Evolutionary conservation across 1,139 yeast genomes (phyloP).

Genomic region (Saccharomyces hybrid): DNA sequence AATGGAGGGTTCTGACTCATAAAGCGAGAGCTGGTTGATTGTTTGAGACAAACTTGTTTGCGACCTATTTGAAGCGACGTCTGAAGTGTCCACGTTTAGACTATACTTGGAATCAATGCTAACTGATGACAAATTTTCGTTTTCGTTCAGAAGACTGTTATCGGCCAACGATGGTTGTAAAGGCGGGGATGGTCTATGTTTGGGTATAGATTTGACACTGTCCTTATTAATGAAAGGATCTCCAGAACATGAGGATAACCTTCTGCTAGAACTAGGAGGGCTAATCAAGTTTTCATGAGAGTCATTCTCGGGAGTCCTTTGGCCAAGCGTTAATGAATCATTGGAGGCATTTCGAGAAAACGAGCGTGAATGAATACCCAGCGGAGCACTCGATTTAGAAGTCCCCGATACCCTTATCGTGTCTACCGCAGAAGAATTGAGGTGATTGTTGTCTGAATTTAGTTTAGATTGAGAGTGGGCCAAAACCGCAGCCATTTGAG

Average conservation of each 20-base stretch:
- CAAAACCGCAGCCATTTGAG: slow-evolving; percentile 1
- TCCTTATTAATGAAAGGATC: neutral
- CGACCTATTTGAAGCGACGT: neutral
- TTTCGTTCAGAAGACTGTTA: neutral
- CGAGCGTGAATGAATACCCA: neutral
- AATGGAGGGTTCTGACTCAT: neutral
- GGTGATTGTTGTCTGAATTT: neutral
- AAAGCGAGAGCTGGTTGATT: neutral
- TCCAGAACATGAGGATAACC: neutral
- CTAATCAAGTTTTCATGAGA: neutral
- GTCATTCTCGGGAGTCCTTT: neutral
- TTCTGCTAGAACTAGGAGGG: neutral
- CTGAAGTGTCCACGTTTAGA: neutral
- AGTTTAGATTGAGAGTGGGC: neutral
- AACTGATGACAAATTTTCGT: neutral
- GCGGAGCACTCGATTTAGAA: neutral
- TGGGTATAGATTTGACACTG: neutral
- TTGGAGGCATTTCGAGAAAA: neutral
- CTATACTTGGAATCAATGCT: neutral
- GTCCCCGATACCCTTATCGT: neutral
- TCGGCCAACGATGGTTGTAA: neutral
- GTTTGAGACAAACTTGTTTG: neutral
- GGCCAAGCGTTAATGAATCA: neutral
- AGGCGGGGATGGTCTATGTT: neutral
- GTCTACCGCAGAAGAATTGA: neutral